Conservation (phyloP, 257 asterid genomes). For the Solanum okadae region DNA sequence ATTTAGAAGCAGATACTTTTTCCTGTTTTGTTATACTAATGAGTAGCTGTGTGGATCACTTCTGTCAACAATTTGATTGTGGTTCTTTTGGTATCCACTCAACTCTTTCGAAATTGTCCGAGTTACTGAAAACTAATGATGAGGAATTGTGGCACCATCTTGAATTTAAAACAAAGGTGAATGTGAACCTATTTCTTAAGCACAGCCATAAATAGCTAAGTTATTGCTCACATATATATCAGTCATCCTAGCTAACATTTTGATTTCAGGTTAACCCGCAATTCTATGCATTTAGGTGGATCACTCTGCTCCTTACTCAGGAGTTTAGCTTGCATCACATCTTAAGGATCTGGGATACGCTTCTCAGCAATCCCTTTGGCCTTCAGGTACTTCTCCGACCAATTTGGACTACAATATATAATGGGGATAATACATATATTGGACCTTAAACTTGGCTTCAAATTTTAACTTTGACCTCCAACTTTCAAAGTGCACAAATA, state of each 20-base stretch:
- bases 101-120: background rate
- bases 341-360: background rate
- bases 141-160: background rate
- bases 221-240: background rate
- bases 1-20: background rate
- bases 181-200: background rate
- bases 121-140: background rate
- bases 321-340: background rate
- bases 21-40: background rate
- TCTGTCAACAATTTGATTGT: background rate
- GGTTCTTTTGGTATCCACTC: background rate
- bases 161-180: background rate
- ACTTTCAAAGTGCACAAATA: no score
- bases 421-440: no score
- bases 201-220: background rate
- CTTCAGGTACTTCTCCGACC: background rate
- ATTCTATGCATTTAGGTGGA: background rate
- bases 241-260: background rate
- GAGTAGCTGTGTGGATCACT: background rate
- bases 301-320: background rate
- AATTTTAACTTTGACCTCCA: no score
- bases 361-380: background rate
- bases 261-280: background rate
- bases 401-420: no score
- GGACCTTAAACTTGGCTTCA: no score